Conservation (phyloP, 1,284 basidiomycete genomes). For the Phlebopus sp. region DNA sequence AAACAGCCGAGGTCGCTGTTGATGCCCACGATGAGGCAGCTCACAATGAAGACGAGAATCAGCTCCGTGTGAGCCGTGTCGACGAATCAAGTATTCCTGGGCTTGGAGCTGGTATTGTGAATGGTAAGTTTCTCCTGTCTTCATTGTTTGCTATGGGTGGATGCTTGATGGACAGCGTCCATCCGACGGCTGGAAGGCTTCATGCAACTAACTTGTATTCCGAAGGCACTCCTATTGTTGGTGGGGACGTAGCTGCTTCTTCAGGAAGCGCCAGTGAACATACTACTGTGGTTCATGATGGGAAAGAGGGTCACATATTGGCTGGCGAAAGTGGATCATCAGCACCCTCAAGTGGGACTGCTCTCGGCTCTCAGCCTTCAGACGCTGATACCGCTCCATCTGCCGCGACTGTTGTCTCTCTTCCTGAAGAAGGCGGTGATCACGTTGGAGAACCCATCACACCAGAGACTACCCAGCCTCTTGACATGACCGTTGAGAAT, state of each 20-base stretch:
- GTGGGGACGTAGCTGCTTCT: constrained; percentile 22
- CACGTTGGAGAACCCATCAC: constrained; percentile 4
- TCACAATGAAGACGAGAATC: constrained; percentile 43
- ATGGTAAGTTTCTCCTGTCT: constrained; percentile 43
- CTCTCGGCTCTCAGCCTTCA: constrained; percentile 9
- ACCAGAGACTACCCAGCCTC: constrained; percentile 13
- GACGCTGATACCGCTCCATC: constrained; percentile 10
- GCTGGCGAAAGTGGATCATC: constrained; percentile 12
- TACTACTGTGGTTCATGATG: constrained; percentile 14
- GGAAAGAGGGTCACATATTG: constrained; percentile 7
- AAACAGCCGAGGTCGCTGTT: constrained; percentile 38
- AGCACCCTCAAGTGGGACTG: constrained; percentile 11
- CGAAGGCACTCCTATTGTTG: constrained; percentile 25
- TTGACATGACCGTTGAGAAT: constrained; percentile 17
- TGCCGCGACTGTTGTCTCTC: constrained; percentile 13
- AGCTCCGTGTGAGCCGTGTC: constrained; percentile 45
- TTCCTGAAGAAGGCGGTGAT: constrained; percentile 14
- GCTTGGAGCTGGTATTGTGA: constrained; percentile 38
- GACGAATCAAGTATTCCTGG: constrained; percentile 37
- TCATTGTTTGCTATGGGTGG: constrained; percentile 26
- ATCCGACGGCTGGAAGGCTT: constrained; percentile 24
- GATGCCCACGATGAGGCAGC: constrained; percentile 27
- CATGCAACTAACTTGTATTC: constrained; percentile 24
- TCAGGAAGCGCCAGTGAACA: constrained; percentile 14
- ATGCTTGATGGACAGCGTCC: constrained; percentile 30